Evolutionary conservation across 257 asterid genomes (phyloP).

Genomic region (Pogostemon cablin): DNA sequence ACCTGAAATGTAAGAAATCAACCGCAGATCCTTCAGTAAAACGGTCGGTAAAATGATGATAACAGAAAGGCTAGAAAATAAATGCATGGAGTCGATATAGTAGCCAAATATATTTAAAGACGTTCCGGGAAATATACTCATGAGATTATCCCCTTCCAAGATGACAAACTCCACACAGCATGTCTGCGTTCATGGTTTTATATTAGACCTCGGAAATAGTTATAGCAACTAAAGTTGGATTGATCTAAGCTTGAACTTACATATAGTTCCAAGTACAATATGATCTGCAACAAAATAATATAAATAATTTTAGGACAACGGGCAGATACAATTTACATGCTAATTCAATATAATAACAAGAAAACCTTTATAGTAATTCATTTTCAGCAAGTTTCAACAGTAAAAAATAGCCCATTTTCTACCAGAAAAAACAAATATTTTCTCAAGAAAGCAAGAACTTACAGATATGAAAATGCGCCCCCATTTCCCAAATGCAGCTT

Average conservation of each 20-base stretch:
- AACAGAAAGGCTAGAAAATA: constrained; percentile 58
- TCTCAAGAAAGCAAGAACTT: constrained; percentile 35
- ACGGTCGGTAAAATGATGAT: constrained; percentile 78
- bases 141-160: constrained; percentile 91
- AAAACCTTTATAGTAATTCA: constrained; percentile 4
- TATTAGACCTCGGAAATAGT: constrained; percentile 23
- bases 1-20: constrained; percentile 89
- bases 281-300: constrained; percentile 56
- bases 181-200: constrained; percentile 48
- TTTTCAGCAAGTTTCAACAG: background rate
- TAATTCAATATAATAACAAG: constrained; percentile 16
- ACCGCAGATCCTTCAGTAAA: constrained; percentile 76
- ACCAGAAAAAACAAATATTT: background rate
- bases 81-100: constrained; percentile 63
- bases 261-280: constrained; percentile 81
- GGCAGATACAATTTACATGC: background rate
- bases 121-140: constrained; percentile 68
- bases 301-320: constrained; percentile 29
- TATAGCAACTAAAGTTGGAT: background rate
- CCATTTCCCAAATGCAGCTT: constrained; percentile 86
- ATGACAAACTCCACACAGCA: constrained; percentile 84
- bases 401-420: background rate
- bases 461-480: constrained; percentile 83
- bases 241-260: constrained; percentile 49
- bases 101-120: constrained; percentile 55